Percentiles rank a stretch among this genome's conserved stretches.
Evolutionary conservation across 2,329 filamentous ascomycete genomes (phyloP).

Genomic region (Fusarium mangiferae): DNA sequence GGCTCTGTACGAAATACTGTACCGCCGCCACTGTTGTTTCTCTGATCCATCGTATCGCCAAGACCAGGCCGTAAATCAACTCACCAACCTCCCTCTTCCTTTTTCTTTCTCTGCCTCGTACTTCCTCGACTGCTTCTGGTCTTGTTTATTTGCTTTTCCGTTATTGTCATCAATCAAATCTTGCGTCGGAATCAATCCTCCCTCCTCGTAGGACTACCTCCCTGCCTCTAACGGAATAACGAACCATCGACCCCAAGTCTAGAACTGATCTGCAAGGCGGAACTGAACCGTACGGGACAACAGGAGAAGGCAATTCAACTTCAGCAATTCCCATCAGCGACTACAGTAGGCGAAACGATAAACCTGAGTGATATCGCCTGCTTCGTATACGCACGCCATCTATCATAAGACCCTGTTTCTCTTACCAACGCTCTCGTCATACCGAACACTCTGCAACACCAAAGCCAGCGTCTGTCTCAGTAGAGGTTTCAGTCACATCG

Average conservation of each 20-base stretch:
- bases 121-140: background rate
- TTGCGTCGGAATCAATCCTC: slow-evolving; percentile 10
- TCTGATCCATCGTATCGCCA: slow-evolving; percentile 23
- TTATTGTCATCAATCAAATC: slow-evolving; percentile 19
- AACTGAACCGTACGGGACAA: background rate
- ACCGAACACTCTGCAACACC: slow-evolving; percentile 12
- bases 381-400: background rate
- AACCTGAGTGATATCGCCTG: slow-evolving; percentile 5
- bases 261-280: slow-evolving; percentile 32
- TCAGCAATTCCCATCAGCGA: slow-evolving; percentile 10
- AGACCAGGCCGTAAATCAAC: slow-evolving; percentile 29
- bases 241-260: slow-evolving; percentile 22
- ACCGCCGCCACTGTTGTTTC: slow-evolving; percentile 22
- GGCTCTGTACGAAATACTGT: slow-evolving; percentile 23
- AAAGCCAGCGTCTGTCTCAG: slow-evolving; percentile 26
- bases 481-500: slow-evolving; percentile 32
- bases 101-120: background rate
- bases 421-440: slow-evolving; percentile 4
- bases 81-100: slow-evolving; percentile 28
- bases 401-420: slow-evolving; percentile 8
- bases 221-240: slow-evolving; percentile 17
- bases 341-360: slow-evolving; percentile 25
- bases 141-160: background rate
- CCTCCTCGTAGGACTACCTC: slow-evolving; percentile 7
- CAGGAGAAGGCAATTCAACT: slow-evolving; percentile 21